Evolutionary conservation across 345 rosid species (phyloP).

Genomic region (Xanthoceras sorbifolium): DNA sequence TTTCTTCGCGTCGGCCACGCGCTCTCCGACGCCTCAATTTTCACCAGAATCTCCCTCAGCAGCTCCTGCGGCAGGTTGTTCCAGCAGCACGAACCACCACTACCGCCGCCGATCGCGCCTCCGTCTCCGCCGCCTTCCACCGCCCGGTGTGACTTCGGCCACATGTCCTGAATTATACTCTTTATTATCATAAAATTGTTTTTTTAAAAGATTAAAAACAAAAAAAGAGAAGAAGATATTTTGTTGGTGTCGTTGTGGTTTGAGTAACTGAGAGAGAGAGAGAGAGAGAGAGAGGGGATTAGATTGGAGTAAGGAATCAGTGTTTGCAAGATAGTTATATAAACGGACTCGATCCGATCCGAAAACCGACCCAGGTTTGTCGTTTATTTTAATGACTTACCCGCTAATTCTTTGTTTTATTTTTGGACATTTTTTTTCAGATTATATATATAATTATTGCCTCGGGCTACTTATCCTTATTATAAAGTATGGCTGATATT

Average conservation of each 20-base stretch:
- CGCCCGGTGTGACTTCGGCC: conserved; percentile 59
- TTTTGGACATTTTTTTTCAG: background rate
- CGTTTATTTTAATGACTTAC: background rate
- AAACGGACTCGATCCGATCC: background rate
- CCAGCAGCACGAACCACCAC: conserved; percentile 54
- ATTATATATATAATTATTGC: no score
- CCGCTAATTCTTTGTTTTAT: background rate
- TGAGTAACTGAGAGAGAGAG: background rate
- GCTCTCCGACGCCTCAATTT: conserved; percentile 63
- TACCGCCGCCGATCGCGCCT: background rate
- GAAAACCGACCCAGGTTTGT: no score
- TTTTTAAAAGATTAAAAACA: no score
- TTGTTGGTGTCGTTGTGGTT: background rate
- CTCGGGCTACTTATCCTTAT: no score
- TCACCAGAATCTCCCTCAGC: conserved; percentile 61
- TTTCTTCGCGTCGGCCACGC: conserved; percentile 69
- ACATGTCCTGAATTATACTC: conserved; percentile 45
- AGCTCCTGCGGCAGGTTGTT: conserved; percentile 77
- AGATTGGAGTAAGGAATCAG: background rate
- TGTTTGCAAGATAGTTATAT: background rate
- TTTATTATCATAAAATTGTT: conserved; percentile 64
- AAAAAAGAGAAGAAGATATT: no score
- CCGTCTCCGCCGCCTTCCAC: conserved; percentile 33
- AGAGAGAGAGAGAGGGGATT: background rate
- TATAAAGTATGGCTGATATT: no score